phyloP scores from a whole-genome alignment of 106 monocot genomes.

The Hemerocallis citrina region DNA sequence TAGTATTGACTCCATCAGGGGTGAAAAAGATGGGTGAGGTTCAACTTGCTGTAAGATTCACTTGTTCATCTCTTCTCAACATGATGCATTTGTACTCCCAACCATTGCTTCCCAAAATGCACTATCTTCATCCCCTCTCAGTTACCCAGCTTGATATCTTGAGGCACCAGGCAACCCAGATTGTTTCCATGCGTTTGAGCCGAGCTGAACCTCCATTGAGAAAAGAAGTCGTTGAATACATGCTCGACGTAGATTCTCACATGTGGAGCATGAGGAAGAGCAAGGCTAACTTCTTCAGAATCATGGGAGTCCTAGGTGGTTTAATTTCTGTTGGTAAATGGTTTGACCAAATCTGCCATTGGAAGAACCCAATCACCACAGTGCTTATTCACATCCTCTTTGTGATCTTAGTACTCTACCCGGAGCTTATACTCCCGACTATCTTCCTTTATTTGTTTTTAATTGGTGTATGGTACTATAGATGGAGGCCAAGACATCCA shows the following conservation, averaged over 20 bases:
- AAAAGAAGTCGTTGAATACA: conserved; percentile 65
- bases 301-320: conserved; percentile 44
- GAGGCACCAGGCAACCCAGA: conserved; percentile 47
- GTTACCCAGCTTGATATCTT: conserved; percentile 52
- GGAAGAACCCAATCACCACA: conserved; percentile 69
- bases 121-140: conserved; percentile 54
- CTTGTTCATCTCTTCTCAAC: conserved; percentile 38
- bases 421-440: conserved; percentile 66
- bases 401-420: conserved; percentile 53
- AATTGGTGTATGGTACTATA: conserved; percentile 62
- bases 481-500: conserved; percentile 46
- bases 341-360: conserved; percentile 49
- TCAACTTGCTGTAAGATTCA: conserved; percentile 59
- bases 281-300: conserved; percentile 74
- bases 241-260: conserved; percentile 61
- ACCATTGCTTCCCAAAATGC: conserved; percentile 57
- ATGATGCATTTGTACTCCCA: conserved; percentile 49
- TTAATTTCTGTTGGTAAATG: conserved; percentile 24
- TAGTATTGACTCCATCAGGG: conserved; percentile 41
- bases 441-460: conserved; percentile 65
- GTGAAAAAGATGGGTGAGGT: conserved; percentile 79
- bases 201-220: conserved; percentile 66
- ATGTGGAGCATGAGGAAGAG: conserved; percentile 87
- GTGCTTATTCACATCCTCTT: conserved; percentile 53
- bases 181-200: conserved; percentile 52